These are phyloP conservation scores for Paecilomyces fulvus DNA, from an alignment of 2,329 filamentous ascomycete genomes.

Conservation along the genomic window DNA sequence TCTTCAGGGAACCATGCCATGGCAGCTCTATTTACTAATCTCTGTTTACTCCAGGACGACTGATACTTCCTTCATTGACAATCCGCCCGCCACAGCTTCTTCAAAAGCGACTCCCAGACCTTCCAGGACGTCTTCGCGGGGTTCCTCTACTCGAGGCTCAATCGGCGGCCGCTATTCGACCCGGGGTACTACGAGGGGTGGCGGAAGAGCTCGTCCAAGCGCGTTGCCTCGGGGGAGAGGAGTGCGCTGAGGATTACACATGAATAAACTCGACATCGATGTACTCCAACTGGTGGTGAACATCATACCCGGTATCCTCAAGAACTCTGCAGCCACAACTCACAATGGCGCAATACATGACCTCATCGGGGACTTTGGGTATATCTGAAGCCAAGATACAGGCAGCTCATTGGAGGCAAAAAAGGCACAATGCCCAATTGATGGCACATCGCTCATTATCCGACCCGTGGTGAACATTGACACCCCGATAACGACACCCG, in stretches of 20 bases:
- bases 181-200: slow-evolving; percentile 29
- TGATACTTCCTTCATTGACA: slow-evolving; percentile 83
- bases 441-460: background rate
- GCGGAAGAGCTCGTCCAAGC: slow-evolving; percentile 25
- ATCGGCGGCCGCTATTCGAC: slow-evolving; percentile 28
- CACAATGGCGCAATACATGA: background rate
- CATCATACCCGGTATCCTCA: background rate
- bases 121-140: slow-evolving; percentile 14
- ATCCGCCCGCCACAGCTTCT: slow-evolving; percentile 51
- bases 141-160: slow-evolving; percentile 17
- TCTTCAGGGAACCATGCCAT: background rate
- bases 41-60: slow-evolving; percentile 56
- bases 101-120: slow-evolving; percentile 36
- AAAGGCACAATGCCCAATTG: background rate
- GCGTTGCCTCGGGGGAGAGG: slow-evolving; percentile 33
- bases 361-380: background rate
- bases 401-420: background rate
- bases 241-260: slow-evolving; percentile 19
- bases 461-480: background rate
- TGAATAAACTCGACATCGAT: background rate
- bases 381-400: background rate
- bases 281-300: background rate
- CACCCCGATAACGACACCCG: too few species aligned
- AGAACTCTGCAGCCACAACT: background rate
- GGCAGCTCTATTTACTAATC: background rate